Evolutionary conservation across 2,329 filamentous ascomycete species (phyloP).

Genomic region (Aspergillus pseudotamarii): DNA sequence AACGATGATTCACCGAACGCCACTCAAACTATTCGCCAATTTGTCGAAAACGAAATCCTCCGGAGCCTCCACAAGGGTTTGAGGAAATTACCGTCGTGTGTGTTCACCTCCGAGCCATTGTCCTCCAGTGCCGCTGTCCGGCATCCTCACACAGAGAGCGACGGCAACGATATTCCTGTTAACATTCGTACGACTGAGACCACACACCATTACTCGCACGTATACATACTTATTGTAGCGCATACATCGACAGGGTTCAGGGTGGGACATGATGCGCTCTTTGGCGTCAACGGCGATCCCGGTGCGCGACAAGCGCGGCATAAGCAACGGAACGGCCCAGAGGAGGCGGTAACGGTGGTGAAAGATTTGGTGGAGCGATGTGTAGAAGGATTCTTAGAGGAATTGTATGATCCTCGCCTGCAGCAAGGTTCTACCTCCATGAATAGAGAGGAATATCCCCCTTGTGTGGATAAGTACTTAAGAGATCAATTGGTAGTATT

Average conservation of each 20-base stretch:
- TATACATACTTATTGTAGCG: conserved; percentile 60
- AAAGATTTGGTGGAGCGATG: conserved; percentile 48
- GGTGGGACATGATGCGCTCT: conserved; percentile 56
- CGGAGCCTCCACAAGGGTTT: conserved; percentile 22
- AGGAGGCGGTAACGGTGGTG: conserved; percentile 25
- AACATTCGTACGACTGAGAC: conserved; percentile 42
- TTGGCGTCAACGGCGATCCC: conserved; percentile 30
- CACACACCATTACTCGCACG: conserved; percentile 47
- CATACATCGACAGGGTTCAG: conserved; percentile 51
- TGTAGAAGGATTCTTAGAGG: conserved; percentile 46
- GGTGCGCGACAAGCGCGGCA: conserved; percentile 11
- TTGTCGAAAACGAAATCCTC: conserved; percentile 25
- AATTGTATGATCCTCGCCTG: conserved; percentile 45
- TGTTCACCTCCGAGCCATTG: conserved; percentile 10
- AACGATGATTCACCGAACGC: neutral
- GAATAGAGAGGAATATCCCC: conserved; percentile 18
- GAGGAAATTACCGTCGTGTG: conserved; percentile 17
- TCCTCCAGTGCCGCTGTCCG: neutral
- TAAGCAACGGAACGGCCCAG: conserved; percentile 1
- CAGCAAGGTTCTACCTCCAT: conserved; percentile 5
- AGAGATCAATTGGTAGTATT: conserved; percentile 64
- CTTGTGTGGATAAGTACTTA: conserved; percentile 58
- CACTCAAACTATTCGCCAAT: conserved; percentile 25
- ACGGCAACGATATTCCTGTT: conserved; percentile 24
- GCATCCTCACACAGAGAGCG: neutral